Percentiles rank a stretch among this genome's conserved stretches.
Evolutionary conservation across 2,329 filamentous ascomycete species (phyloP).

Genomic region (Trichoderma gracile): DNA sequence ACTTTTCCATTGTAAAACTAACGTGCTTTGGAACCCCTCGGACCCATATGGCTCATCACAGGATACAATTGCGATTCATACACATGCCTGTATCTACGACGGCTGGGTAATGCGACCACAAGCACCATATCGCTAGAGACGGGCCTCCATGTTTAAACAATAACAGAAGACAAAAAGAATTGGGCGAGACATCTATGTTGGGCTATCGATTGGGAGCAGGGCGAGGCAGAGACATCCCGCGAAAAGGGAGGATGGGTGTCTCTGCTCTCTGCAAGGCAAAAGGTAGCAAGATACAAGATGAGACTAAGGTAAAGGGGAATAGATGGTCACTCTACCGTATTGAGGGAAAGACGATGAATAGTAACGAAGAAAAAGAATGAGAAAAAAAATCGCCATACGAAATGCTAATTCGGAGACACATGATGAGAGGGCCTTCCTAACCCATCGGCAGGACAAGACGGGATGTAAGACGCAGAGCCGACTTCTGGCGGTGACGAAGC

Average conservation of each 20-base stretch:
- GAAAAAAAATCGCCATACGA: background rate
- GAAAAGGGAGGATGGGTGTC: conserved; percentile 4
- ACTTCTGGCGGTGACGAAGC: conserved; percentile 11
- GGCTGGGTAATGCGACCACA: background rate
- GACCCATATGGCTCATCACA: too few species aligned
- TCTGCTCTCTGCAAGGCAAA: conserved; percentile 2
- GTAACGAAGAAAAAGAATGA: too few species aligned
- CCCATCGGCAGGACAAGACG: too few species aligned
- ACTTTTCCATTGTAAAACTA: background rate
- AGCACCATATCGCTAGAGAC: background rate
- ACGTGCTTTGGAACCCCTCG: too few species aligned
- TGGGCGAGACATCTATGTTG: background rate
- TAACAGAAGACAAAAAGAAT: background rate
- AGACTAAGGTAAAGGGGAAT: background rate
- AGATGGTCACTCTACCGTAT: too few species aligned
- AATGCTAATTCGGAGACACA: background rate
- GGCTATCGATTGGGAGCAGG: background rate
- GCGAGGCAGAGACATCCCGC: background rate
- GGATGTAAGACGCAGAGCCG: background rate
- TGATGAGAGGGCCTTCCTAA: too few species aligned
- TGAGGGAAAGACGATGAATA: too few species aligned
- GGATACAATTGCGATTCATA: too few species aligned
- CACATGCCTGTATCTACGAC: background rate
- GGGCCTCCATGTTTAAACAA: background rate
- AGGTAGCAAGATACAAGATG: background rate